Conservation (phyloP, 768 basidiomycete species). For the Rhodosporidiobolus sp. region DNA sequence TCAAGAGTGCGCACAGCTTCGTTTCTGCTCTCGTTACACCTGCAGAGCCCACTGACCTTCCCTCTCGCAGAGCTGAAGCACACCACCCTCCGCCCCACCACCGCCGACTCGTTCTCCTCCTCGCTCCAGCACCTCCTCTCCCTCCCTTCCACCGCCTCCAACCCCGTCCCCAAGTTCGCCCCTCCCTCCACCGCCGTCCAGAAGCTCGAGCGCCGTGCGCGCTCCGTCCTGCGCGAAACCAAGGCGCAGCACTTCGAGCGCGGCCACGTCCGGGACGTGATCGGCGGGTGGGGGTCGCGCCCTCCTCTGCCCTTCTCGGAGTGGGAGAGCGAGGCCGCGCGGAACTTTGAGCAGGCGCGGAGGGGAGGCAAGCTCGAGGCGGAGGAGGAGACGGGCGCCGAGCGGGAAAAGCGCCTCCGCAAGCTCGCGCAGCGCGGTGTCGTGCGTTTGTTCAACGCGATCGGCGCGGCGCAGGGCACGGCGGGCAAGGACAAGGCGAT, state of each 20-base stretch:
- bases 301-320: constrained; percentile 41
- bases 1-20: constrained; percentile 28
- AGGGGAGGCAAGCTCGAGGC: constrained; percentile 7
- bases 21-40: too few species aligned
- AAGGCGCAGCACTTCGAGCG: constrained; percentile 41
- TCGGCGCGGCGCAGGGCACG: constrained; percentile 40
- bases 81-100: constrained; percentile 37
- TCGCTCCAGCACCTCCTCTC: constrained; percentile 40
- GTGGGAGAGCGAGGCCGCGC: constrained; percentile 38
- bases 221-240: constrained; percentile 38
- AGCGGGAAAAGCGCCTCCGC: constrained; percentile 45
- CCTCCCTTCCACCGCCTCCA: constrained; percentile 33
- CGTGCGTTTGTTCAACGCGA: constrained; percentile 45
- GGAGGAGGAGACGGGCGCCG: constrained; percentile 39
- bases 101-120: constrained; percentile 33
- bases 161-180: constrained; percentile 31
- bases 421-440: constrained; percentile 46
- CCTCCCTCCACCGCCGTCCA: constrained; percentile 34
- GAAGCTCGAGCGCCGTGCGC: constrained; percentile 41
- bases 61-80: constrained; percentile 36
- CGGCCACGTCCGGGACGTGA: constrained; percentile 45
- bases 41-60: too few species aligned
- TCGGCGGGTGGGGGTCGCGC: constrained; percentile 43
- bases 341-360: constrained; percentile 27
- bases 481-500: constrained; percentile 36